Percentiles rank a stretch among this genome's conserved stretches.
Evolutionary conservation across 805 yeast genomes (phyloP).

Genomic region (Nakazawaea anatomiae): DNA sequence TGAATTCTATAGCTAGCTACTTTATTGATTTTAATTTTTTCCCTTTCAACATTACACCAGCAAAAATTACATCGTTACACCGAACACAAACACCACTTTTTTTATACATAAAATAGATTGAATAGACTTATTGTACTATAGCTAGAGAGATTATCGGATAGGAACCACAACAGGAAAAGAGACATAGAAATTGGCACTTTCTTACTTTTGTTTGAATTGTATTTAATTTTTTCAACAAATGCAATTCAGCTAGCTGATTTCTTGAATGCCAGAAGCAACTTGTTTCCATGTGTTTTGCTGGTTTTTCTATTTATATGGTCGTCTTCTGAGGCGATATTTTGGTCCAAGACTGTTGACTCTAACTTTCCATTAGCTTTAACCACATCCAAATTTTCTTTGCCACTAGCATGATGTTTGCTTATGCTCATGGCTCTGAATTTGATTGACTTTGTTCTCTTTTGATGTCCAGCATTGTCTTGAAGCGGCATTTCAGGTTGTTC

Average conservation of each 20-base stretch:
- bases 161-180: too few relatives aligned
- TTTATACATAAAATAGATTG: too few relatives aligned
- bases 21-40: too few relatives aligned
- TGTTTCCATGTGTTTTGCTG: background rate
- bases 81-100: background rate
- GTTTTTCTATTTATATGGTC: background rate
- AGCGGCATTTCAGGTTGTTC: constrained; percentile 3
- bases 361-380: too few relatives aligned
- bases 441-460: constrained; percentile 1
- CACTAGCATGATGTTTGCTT: background rate
- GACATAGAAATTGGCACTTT: too few relatives aligned
- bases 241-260: background rate
- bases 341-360: too few relatives aligned
- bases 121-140: too few relatives aligned
- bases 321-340: background rate
- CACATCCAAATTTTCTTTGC: background rate
- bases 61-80: background rate
- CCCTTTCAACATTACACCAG: background rate
- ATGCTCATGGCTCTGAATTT: background rate
- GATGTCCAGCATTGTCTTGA: background rate
- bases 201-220: too few relatives aligned
- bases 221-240: background rate
- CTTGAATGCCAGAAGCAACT: background rate
- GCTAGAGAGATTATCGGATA: too few relatives aligned
- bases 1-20: too few relatives aligned